phyloP scores from a whole-genome alignment of 306 rosid genomes.

The Spatholobus suberectus region DNA sequence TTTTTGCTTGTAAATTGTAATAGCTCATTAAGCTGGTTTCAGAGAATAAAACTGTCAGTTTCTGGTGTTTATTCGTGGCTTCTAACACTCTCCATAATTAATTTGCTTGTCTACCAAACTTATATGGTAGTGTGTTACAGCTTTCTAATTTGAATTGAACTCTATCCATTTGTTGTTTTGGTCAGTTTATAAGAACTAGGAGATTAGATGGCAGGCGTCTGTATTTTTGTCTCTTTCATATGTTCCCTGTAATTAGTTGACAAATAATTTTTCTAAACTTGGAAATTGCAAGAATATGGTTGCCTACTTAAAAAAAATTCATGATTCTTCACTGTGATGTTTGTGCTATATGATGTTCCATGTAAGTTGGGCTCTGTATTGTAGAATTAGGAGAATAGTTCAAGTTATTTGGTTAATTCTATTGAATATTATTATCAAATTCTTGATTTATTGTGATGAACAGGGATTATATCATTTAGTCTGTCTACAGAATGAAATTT shows the following conservation, averaged over 20 bases:
- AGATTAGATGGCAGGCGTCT: background rate
- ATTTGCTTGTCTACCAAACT: slow-evolving; percentile 3
- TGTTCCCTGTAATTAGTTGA: slow-evolving; percentile 1
- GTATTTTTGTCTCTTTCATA: slow-evolving; percentile 12
- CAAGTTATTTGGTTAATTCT: slow-evolving; percentile 13
- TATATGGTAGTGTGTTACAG: background rate
- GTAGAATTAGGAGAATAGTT: slow-evolving; percentile 29
- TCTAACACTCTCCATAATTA: background rate
- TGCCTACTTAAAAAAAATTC: slow-evolving; percentile 16
- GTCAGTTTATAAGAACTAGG: slow-evolving; percentile 16
- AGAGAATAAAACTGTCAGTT: background rate
- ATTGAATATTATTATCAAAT: slow-evolving; percentile 27
- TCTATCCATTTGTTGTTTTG: background rate
- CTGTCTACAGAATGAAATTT: slow-evolving; percentile 19
- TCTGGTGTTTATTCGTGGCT: background rate
- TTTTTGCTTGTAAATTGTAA: background rate
- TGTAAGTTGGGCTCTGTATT: background rate
- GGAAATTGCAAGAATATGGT: background rate
- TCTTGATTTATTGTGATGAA: slow-evolving; percentile 15
- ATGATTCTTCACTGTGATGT: slow-evolving; percentile 20
- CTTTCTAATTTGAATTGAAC: slow-evolving; percentile 31
- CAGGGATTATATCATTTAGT: slow-evolving; percentile 28
- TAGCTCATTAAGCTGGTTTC: background rate
- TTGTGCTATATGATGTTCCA: slow-evolving; percentile 23
- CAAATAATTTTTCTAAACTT: background rate